Evolutionary conservation across 2,329 filamentous ascomycete species (phyloP).

Genomic region (Hypoxylon rubiginosum): DNA sequence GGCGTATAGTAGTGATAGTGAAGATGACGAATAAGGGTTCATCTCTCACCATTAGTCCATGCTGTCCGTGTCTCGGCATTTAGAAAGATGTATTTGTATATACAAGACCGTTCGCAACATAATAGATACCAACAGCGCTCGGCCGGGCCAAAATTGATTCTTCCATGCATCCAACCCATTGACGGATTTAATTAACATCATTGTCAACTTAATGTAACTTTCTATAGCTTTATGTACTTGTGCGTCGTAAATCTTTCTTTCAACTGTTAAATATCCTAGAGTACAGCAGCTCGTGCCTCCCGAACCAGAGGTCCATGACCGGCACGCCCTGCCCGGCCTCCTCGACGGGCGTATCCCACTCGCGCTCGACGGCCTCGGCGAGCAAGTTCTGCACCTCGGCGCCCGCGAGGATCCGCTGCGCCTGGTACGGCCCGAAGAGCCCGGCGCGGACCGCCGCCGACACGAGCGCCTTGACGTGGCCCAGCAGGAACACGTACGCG

Average conservation of each 20-base stretch:
- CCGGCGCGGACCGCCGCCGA: constrained; percentile 83
- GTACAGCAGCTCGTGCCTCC: constrained; percentile 85
- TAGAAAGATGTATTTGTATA: constrained; percentile 29
- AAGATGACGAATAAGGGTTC: constrained; percentile 64
- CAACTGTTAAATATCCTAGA: constrained; percentile 89
- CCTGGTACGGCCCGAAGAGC: constrained; percentile 84
- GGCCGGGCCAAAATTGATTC: constrained; percentile 24
- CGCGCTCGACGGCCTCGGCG: constrained; percentile 67
- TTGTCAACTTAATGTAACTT: no score
- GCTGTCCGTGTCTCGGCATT: neutral
- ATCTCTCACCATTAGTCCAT: constrained; percentile 9
- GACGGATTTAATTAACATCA: no score
- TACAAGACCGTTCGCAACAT: constrained; percentile 13
- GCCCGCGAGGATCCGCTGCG: constrained; percentile 78
- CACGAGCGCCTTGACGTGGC: constrained; percentile 81
- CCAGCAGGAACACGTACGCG: constrained; percentile 81
- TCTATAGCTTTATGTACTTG: constrained; percentile 28
- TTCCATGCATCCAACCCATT: neutral
- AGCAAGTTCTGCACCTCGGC: constrained; percentile 70
- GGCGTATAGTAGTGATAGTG: constrained; percentile 90
- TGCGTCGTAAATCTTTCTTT: constrained; percentile 28
- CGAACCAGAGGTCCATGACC: constrained; percentile 85
- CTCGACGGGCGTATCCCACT: constrained; percentile 71
- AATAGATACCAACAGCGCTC: constrained; percentile 35
- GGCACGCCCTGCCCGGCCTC: constrained; percentile 82